These are phyloP conservation scores for Yamadazyma atmosphaerica DNA, from an alignment of 1,139 yeast genomes.

Conservation along the genomic window DNA sequence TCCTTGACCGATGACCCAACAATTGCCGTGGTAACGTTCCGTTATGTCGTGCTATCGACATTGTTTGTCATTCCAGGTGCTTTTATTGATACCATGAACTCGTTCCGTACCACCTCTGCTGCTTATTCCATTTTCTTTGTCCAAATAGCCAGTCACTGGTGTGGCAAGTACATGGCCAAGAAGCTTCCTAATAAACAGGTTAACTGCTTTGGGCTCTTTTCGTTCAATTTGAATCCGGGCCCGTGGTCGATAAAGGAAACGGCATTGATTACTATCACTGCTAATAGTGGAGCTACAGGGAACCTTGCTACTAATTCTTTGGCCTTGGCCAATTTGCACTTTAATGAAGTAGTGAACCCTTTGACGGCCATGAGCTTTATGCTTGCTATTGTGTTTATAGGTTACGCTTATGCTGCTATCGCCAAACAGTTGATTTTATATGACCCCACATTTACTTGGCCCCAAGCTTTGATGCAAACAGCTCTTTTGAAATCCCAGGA, in stretches of 20 bases:
- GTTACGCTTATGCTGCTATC: constrained; percentile 48
- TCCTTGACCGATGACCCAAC: constrained; percentile 37
- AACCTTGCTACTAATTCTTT: constrained; percentile 43
- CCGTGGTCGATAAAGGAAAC: constrained; percentile 51
- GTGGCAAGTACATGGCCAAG: constrained; percentile 34
- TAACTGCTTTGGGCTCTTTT: constrained; percentile 19
- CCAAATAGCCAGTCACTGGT: constrained; percentile 44
- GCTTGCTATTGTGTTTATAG: constrained; percentile 49
- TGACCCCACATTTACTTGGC: constrained; percentile 47
- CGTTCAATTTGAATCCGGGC: constrained; percentile 40
- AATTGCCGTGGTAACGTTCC: constrained; percentile 39
- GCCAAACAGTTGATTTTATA: constrained; percentile 41
- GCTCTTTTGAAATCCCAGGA: constrained; percentile 38
- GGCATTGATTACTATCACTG: constrained; percentile 44
- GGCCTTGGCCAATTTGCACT: constrained; percentile 42
- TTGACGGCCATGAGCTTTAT: constrained; percentile 37
- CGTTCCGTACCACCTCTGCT: constrained; percentile 48
- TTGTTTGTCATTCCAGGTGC: constrained; percentile 49
- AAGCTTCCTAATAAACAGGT: constrained; percentile 26
- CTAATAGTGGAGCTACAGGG: constrained; percentile 49
- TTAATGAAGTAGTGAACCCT: constrained; percentile 29
- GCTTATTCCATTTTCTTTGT: constrained; percentile 48
- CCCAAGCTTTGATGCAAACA: constrained; percentile 49
- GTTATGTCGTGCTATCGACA: constrained; percentile 38
- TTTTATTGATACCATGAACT: constrained; percentile 47